These are phyloP conservation scores for Cucurbita maxima DNA, from an alignment of 306 rosid species.

Conservation along the genomic window DNA sequence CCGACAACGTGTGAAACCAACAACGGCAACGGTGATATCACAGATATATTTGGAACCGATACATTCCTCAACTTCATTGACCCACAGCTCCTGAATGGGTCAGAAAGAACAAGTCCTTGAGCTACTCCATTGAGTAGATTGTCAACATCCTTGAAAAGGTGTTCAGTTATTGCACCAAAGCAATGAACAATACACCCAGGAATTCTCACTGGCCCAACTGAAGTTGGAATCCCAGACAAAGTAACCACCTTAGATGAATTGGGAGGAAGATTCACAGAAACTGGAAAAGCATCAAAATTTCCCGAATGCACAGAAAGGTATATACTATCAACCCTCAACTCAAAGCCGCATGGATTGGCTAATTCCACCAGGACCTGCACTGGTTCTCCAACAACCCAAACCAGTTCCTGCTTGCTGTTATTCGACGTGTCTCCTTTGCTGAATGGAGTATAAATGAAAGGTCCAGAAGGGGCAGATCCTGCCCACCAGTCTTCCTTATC, in stretches of 20 bases:
- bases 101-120: slow-evolving; percentile 96
- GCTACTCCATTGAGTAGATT: slow-evolving; percentile 85
- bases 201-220: slow-evolving; percentile 61
- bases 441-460: slow-evolving; percentile 92
- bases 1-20: slow-evolving; percentile 71
- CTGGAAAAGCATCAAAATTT: slow-evolving; percentile 86
- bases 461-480: slow-evolving; percentile 85
- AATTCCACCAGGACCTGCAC: slow-evolving; percentile 86
- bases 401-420: slow-evolving; percentile 58
- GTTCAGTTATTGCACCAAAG: slow-evolving; percentile 95
- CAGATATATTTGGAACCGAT: slow-evolving; percentile 69
- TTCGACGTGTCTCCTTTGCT: slow-evolving; percentile 78
- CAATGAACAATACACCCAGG: slow-evolving; percentile 95
- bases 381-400: slow-evolving; percentile 92
- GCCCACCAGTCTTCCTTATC: slow-evolving; percentile 99
- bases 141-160: slow-evolving; percentile 91
- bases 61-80: slow-evolving; percentile 72
- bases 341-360: slow-evolving; percentile 97
- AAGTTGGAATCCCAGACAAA: slow-evolving; percentile 84
- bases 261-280: slow-evolving; percentile 68
- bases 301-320: slow-evolving; percentile 84
- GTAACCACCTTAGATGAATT: slow-evolving; percentile 85
- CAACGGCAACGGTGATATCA: slow-evolving; percentile 65
- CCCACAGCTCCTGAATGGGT: slow-evolving; percentile 92
- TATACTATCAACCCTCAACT: slow-evolving; percentile 85